A percentile compares a stretch with the other conserved stretches of the same genome.
Evolutionary conservation across 2,329 filamentous ascomycete genomes (phyloP).

Genomic region (Penicillium sp.): DNA sequence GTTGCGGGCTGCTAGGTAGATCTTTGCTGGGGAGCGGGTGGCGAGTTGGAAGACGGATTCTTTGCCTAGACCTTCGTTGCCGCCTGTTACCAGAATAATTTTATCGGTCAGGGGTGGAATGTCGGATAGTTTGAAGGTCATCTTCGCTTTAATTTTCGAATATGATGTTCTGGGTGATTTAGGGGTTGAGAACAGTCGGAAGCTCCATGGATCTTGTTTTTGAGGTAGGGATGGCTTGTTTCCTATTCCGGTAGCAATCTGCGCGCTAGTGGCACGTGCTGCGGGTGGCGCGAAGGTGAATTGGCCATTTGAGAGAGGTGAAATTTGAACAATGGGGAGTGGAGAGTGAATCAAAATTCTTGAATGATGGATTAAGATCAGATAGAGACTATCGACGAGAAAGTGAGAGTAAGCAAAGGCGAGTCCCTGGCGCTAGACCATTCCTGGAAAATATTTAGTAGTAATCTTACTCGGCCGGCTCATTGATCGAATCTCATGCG

Average conservation of each 20-base stretch:
- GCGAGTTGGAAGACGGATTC: background rate
- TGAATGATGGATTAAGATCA: background rate
- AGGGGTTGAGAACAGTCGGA: background rate
- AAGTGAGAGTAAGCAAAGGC: background rate
- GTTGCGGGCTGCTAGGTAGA: slow-evolving; percentile 3
- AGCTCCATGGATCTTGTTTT: background rate
- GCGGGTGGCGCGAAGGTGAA: background rate
- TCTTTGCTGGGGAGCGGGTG: background rate
- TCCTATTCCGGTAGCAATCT: background rate
- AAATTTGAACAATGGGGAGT: background rate
- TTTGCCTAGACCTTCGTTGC: background rate
- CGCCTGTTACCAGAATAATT: background rate
- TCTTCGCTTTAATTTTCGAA: background rate
- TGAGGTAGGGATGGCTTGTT: background rate
- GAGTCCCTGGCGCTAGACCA: background rate
- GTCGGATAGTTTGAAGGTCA: background rate
- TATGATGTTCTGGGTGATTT: background rate
- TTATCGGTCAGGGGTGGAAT: background rate
- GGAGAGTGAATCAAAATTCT: background rate
- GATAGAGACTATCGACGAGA: background rate
- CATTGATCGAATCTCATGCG: background rate
- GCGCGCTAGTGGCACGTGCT: background rate
- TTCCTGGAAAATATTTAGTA: background rate
- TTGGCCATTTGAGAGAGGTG: background rate
- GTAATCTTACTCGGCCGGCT: background rate